Evolutionary conservation across 345 rosid species (phyloP), one percentile per base, ranked within the genome.

Genomic region (Isatis tinctoria): DNA sequence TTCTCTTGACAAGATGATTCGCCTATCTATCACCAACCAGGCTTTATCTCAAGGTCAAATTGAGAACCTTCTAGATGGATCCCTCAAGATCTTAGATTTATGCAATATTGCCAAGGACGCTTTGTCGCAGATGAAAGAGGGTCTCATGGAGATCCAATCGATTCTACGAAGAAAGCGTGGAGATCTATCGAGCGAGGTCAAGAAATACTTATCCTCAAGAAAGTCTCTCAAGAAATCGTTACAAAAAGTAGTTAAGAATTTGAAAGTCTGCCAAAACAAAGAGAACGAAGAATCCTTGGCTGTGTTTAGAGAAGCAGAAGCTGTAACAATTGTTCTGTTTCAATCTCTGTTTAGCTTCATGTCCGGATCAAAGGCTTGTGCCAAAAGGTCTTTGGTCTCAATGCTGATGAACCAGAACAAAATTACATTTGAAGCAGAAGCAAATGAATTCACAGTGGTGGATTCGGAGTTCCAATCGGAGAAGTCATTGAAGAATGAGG

Each of bases 281-380:
- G 35, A 62, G 0, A 40, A 40, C 44, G n/a, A 40, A 40, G 35
- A 26, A 8, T 16, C 67, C 5, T 40, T 58, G 22, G 26, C 17
- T 53, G 56, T 76, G 37, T 74, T 85, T 43, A 70, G 72, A 45
- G 81, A 79, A 26, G 85, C 66, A 0, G 82, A 79, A 70, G 71
- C 61, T 9, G 56, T 65, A 10, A 73, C 85, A n/a, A 8, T 74
- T 12, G n/a, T 28, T 4, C 24, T 57, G n/a, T 77, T 85, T 1
- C 80, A 80, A 27, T 81, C 88, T 59, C 67, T 83, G 10, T 53
- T 80, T 30, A 78, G 75, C 60, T 74, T 75, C 41, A 47, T 86
- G 48, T 76, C 74, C n/a, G 86, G 73, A 26, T 13, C 80, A 49
- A 75, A 58, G 57, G 13, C 43, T 5, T 77, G 79, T 11, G 36